phyloP scores from a whole-genome alignment of 179 eudicot species.

The Silene noctiflora region DNA sequence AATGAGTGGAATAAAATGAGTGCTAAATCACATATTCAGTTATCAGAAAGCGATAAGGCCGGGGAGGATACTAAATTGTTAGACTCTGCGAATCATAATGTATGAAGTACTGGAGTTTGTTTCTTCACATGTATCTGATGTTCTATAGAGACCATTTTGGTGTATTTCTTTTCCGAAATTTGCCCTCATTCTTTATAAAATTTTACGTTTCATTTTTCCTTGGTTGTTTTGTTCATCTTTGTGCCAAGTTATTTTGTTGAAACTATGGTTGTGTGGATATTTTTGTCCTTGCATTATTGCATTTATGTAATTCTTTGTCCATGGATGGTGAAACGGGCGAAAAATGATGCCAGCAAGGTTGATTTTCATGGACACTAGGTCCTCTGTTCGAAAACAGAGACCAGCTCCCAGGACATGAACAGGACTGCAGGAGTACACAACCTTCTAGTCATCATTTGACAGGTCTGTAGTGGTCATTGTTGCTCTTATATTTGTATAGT shows the following conservation, averaged over 20 bases:
- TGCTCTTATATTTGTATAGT: background rate
- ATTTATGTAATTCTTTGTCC: background rate
- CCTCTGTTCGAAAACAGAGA: background rate
- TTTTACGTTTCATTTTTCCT: background rate
- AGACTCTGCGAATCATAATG: conserved; percentile 49
- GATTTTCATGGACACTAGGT: background rate
- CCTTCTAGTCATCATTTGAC: background rate
- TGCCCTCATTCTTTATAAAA: conserved; percentile 9
- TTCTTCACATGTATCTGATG: conserved; percentile 2
- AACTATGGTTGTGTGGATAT: background rate
- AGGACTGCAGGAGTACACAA: background rate
- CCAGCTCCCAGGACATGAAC: background rate
- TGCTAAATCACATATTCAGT: conserved; percentile 50
- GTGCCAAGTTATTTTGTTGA: background rate
- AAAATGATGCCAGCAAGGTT: background rate
- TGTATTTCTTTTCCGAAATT: background rate
- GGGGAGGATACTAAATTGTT: conserved; percentile 68
- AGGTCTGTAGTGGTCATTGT: background rate
- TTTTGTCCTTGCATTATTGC: background rate
- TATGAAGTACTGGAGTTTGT: conserved; percentile 29
- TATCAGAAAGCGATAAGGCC: conserved; percentile 44
- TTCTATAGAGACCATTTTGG: background rate
- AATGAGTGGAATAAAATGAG: conserved; percentile 89
- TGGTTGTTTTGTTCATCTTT: background rate
- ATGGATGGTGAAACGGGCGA: background rate